These are phyloP conservation scores for Coprinopsis marcescibilis DNA, from an alignment of 768 basidiomycete genomes.

Conservation along the genomic window DNA sequence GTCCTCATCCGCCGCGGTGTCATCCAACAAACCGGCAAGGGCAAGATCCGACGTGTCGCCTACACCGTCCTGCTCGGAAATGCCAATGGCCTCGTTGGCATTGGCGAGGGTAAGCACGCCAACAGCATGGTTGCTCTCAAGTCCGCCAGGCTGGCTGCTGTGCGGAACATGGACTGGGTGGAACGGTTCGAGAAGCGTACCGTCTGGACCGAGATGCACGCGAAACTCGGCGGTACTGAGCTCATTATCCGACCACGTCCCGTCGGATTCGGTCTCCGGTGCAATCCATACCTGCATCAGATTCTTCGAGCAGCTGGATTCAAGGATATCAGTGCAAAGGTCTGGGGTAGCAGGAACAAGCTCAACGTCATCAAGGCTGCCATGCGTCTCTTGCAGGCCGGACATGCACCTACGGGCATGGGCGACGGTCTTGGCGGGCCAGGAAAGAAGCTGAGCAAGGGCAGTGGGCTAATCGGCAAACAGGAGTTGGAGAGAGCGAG, in stretches of 20 bases:
- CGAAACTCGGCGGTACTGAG: slow-evolving; percentile 80
- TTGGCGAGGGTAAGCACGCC: slow-evolving; percentile 74
- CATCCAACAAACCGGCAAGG: slow-evolving; percentile 90
- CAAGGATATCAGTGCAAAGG: slow-evolving; percentile 91
- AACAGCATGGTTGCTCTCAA: slow-evolving; percentile 49
- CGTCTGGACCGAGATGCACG: slow-evolving; percentile 85
- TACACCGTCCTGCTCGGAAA: slow-evolving; percentile 73
- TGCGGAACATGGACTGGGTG: slow-evolving; percentile 88
- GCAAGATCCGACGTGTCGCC: slow-evolving; percentile 66
- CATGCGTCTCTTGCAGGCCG: slow-evolving; percentile 79
- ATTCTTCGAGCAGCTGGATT: slow-evolving; percentile 92
- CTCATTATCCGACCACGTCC: slow-evolving; percentile 78
- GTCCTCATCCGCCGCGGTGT: slow-evolving; percentile 52
- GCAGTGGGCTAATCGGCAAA: slow-evolving; percentile 61
- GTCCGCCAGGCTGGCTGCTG: slow-evolving; percentile 55
- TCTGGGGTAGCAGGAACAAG: slow-evolving; percentile 88
- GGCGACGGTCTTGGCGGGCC: slow-evolving; percentile 78
- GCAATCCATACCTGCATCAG: slow-evolving; percentile 85
- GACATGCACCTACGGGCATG: slow-evolving; percentile 73
- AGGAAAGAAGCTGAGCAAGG: slow-evolving; percentile 68
- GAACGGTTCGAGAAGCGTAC: slow-evolving; percentile 93
- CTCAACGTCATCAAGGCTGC: slow-evolving; percentile 83
- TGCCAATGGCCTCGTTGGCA: slow-evolving; percentile 77
- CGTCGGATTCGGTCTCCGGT: slow-evolving; percentile 87
- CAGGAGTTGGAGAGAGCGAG: slow-evolving; percentile 75